Percentiles rank a stretch among this genome's conserved stretches.
Evolutionary conservation across 257 asterid genomes (phyloP).

Genomic region (Nicotiana obtusifolia): DNA sequence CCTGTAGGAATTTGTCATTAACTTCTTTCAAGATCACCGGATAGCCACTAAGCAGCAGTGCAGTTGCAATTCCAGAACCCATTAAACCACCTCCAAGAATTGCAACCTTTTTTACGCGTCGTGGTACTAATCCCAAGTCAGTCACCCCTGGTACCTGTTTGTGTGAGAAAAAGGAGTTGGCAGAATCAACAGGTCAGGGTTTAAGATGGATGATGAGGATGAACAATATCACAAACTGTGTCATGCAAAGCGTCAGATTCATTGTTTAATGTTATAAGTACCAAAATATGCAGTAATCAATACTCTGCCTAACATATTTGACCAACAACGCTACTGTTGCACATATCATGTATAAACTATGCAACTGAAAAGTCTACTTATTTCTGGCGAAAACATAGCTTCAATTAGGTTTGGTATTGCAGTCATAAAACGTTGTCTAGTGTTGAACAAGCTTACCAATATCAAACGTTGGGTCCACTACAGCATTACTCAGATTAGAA

Average conservation of each 20-base stretch:
- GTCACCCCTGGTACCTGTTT: conserved; percentile 92
- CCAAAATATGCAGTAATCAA: not conserved
- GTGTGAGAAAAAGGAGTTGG: not conserved
- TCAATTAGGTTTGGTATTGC: not conserved
- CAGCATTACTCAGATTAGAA: not conserved
- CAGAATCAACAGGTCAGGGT: not conserved
- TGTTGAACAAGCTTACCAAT: not conserved
- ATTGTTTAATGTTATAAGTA: not conserved
- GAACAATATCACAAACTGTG: not conserved
- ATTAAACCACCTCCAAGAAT: conserved; percentile 97
- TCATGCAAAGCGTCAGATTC: not conserved
- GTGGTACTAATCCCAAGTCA: conserved; percentile 72
- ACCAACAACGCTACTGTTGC: not conserved
- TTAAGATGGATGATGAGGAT: not conserved
- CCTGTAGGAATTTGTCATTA: conserved; percentile 80
- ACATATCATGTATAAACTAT: not conserved
- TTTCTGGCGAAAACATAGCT: not conserved
- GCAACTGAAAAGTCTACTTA: not conserved
- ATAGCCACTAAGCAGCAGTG: conserved; percentile 66
- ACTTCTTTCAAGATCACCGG: conserved; percentile 90
- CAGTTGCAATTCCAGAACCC: conserved; percentile 99
- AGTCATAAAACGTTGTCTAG: not conserved
- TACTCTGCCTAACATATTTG: not conserved
- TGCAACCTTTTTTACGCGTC: conserved; percentile 78
- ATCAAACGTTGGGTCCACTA: not conserved